Base-by-base conservation (phyloP, 768 basidiomycete genomes). In the Cyclocybe cylindracea region DNA sequence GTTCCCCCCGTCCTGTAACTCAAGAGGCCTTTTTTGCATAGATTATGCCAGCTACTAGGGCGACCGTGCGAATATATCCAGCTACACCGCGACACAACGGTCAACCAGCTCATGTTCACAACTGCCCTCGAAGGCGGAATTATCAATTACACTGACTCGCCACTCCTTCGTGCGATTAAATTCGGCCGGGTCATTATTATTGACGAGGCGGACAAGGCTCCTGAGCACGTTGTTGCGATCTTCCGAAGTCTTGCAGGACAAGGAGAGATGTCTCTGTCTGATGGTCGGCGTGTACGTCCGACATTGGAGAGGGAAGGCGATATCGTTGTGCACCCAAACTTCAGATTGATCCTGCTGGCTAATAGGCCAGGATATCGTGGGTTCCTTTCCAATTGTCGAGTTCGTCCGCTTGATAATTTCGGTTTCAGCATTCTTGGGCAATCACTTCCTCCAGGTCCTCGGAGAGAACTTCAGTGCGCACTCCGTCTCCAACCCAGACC, bases 161-260 rank as follows among this genome's bases (percentile, higher is more conserved):
- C 85, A 29, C 77, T 87, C 24, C 75, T 87, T 7, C 79, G 84
- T 18, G 85, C 84, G 2, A 82, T 86, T 49, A 75, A 68, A 13
- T 72, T 71, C 55, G 85, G 85, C 0, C 80, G 85, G 7, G 72
- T 83, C n/a, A 83, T 87, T 54, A 78, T 87, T 59, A 79, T 86
- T 43, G 85, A 87, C 61, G 85, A 87, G 59, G 85, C 84, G 4
- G 85, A 87, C 66, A 87, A 87, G 65, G 85, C 85, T 7, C 83
- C 85, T 7, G 85, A 87, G 60, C 84, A 87, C 53, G 85, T 87
- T 45, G 84, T 86, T 16, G 84, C 85, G 6, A 78, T 87, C 45
- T 86, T 87, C 77, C 74, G 83, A 29, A 85, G 84, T 63, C 75
- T 87, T 19, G 85, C 84, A 4, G 81, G 84, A 2, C 83, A 85